Base-by-base conservation (phyloP, 1,284 basidiomycete species). In the Takashimella koratensis region DNA sequence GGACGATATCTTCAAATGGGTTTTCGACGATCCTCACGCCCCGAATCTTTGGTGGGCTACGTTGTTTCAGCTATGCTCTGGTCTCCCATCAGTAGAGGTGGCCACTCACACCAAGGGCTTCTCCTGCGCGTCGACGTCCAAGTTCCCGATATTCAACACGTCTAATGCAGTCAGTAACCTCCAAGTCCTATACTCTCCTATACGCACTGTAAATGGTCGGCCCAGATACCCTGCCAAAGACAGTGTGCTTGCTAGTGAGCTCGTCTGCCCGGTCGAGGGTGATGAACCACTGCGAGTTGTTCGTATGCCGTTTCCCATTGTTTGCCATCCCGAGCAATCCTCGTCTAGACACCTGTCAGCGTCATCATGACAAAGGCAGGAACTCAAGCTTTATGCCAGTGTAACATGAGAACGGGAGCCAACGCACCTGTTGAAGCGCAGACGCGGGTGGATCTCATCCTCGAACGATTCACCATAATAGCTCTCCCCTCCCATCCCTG, bases 291-390 rank as follows among this genome's bases (percentile, higher is more conserved):
- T 93, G 90, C 0, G 86, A 89, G 52, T 88, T 88, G 62, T 93
- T 93, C 11, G 88, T 84, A 68, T 91, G 82, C 72, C 89, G 87
- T 45, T 80, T 81, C 13, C 90, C 90, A 53, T 84, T 86, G 68
- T 96, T 97, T 2, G 95, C 95, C 90, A 96, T 95, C 0, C 83
- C 96, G 0, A 98, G 84, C 4, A 98, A 73, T 0, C 95, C 96
- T 54, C 95, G 86, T 60, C 75, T 95, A 84, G 5, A 84, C 75
- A 70, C 87, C 19, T 85, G 82, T 53, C 27, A 48, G 43, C 3
- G n/a, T n/a, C n/a, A n/a, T n/a, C n/a, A 21, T 2, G 19, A 20
- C n/a, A 19, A 42, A 40, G 16, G 25, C n/a, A n/a, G n/a, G n/a
- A n/a, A n/a, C n/a, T n/a, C 30, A 36, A 36, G 30, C 30, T 16